Base-by-base conservation (phyloP, 2,329 filamentous ascomycete species). In the Penicillium italicum region DNA sequence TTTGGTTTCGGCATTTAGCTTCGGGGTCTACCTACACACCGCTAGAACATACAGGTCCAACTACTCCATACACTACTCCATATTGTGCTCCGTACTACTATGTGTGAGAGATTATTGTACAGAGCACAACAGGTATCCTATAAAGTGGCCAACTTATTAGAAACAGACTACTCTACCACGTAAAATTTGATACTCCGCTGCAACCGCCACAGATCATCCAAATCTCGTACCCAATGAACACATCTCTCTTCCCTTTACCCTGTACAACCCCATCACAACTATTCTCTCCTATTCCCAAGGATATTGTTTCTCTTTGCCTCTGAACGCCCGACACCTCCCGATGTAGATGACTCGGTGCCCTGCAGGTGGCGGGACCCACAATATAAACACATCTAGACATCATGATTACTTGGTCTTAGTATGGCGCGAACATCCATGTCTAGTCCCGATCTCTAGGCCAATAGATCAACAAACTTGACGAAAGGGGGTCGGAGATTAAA, bases 321-420 rank as follows among this genome's bases (percentile, higher is more conserved):
- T 53, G 10, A 41, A 34, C 43, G 50, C 50, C 50, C 28, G 18
- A 48, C 28, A 18, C 12, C 18, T 31, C 24, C 24, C 24, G 38
- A 54, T 34, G 40, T 33, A 37, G 40, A 50, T 33, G 33, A 30
- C 30, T 45, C n/a, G 44, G 31, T 54, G 50, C 41, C 50, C 55
- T 58, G 53, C 60, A 62, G 44, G 58, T 61, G 58, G 62, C 59
- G 57, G 60, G 62, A 56, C 57, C 62, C 61, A 63, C 62, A 57
- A 47, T 57, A 55, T 58, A 62, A 62, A 59, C 61, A 59, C 55
- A 53, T 48, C 55, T 57, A 51, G 51, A 62, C 60, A 64, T 64
- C 62, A 64, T 63, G 38, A 55, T 37, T 50, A 42, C 30, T 22
- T 31, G 41, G 11, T 18, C 26, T 30, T 14, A 18, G 14, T 16